Conservation (phyloP, 306 rosid species). For the Casuarina equisetifolia region DNA sequence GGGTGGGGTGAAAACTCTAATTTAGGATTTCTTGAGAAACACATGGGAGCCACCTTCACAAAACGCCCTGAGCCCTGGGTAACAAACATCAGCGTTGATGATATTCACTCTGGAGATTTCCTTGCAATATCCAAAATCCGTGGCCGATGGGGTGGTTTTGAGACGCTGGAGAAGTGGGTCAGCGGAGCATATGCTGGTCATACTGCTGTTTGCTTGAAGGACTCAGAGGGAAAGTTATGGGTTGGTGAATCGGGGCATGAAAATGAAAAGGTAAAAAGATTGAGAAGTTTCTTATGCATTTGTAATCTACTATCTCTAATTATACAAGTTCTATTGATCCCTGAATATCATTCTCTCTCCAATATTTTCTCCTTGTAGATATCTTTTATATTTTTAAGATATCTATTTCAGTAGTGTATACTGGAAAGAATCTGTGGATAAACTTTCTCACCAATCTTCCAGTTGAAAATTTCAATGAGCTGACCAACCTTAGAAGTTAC, state of each 20-base stretch:
- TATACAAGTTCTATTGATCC: background rate
- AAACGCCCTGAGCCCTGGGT: conserved; percentile 85
- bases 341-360: background rate
- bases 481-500: background rate
- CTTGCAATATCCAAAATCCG: conserved; percentile 94
- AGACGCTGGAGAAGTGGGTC: conserved; percentile 94
- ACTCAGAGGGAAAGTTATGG: conserved; percentile 86
- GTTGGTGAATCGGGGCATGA: conserved; percentile 96
- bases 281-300: conserved; percentile 7
- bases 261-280: conserved; percentile 63
- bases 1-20: conserved; percentile 92
- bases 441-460: background rate
- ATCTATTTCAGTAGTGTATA: background rate
- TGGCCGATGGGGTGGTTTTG: conserved; percentile 98
- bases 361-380: background rate
- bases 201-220: conserved; percentile 88
- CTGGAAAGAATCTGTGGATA: background rate
- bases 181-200: conserved; percentile 97
- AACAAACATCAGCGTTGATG: conserved; percentile 65
- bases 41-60: conserved; percentile 80
- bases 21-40: conserved; percentile 68
- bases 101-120: conserved; percentile 95
- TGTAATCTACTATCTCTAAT: background rate
- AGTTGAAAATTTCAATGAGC: background rate
- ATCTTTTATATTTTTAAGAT: background rate